Conservation (phyloP, 208 protist genomes). For the Plasmodiophora brassicae region DNA sequence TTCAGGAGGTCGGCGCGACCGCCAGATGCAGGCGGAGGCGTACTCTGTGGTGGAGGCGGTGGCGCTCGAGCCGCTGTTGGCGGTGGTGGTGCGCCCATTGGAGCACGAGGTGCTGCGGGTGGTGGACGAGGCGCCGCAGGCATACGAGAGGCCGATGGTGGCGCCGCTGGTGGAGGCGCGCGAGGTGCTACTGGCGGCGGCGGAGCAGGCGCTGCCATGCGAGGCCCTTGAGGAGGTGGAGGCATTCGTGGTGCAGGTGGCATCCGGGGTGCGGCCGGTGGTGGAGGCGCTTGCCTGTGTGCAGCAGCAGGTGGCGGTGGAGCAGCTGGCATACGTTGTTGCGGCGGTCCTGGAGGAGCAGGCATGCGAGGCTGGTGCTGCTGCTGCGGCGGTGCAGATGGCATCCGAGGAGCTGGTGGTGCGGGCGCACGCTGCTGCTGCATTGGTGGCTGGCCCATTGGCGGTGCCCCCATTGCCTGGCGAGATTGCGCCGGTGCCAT, state of each 20-base stretch:
- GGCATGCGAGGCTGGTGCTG: not conserved
- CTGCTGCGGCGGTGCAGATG: not conserved
- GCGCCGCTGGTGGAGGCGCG: not conserved
- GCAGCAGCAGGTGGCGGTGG: not conserved
- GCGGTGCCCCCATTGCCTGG: no score
- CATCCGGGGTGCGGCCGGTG: not conserved
- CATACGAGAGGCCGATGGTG: not conserved
- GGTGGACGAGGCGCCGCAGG: not conserved
- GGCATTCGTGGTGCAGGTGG: not conserved
- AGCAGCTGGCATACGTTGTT: not conserved
- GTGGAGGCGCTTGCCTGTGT: not conserved
- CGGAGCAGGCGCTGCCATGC: not conserved
- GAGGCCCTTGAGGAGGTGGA: not conserved
- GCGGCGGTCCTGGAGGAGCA: not conserved
- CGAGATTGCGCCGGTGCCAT: no score
- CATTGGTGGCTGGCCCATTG: no score
- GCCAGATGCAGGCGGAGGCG: not conserved
- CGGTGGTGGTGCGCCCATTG: not conserved
- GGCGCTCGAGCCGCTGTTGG: not conserved
- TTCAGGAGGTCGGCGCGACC: slow-evolving; percentile 3
- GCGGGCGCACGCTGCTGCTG: not conserved
- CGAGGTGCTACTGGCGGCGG: not conserved
- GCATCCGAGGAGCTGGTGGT: not conserved
- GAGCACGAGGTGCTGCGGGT: not conserved
- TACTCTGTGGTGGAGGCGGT: not conserved